Evolutionary conservation across 495 filamentous ascomycete species (phyloP).

Genomic region (Apodospora peruviana): DNA sequence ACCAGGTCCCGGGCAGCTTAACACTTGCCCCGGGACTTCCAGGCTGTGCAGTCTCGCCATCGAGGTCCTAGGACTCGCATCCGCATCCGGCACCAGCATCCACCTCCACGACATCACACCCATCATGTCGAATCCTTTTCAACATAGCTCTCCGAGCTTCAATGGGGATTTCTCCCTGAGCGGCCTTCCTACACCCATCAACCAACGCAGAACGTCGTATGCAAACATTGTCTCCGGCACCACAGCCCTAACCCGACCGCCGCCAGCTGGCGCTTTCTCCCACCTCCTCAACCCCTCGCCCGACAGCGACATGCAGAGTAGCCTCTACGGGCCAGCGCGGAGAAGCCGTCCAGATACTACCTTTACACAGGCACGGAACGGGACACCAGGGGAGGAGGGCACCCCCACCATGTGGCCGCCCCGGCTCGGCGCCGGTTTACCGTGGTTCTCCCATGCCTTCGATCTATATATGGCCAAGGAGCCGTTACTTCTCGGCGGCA

Average conservation of each 20-base stretch:
- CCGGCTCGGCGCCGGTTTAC: slow-evolving; percentile 35
- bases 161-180: slow-evolving; percentile 5
- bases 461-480: slow-evolving; percentile 38
- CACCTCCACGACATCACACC: slow-evolving; percentile 14
- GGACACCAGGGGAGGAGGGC: slow-evolving; percentile 4
- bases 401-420: slow-evolving; percentile 28
- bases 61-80: neutral
- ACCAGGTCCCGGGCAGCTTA: slow-evolving; percentile 13
- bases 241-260: slow-evolving; percentile 38
- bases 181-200: slow-evolving; percentile 15
- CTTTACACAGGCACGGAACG: slow-evolving; percentile 27
- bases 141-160: slow-evolving; percentile 16
- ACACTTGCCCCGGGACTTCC: slow-evolving; percentile 14
- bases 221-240: slow-evolving; percentile 75
- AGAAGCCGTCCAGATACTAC: slow-evolving; percentile 10
- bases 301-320: slow-evolving; percentile 31
- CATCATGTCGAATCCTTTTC: slow-evolving; percentile 33
- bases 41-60: neutral
- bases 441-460: slow-evolving; percentile 58
- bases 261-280: slow-evolving; percentile 48
- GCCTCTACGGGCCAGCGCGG: slow-evolving; percentile 24
- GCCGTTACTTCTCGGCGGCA: slow-evolving; percentile 16
- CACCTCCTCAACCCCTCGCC: slow-evolving; percentile 54
- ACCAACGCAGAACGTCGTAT: slow-evolving; percentile 57
- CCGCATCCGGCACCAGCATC: slow-evolving; percentile 7